These are phyloP conservation scores for Podila horticola DNA, from an alignment of 192 early-diverging fungal genomes.

Conservation along the genomic window DNA sequence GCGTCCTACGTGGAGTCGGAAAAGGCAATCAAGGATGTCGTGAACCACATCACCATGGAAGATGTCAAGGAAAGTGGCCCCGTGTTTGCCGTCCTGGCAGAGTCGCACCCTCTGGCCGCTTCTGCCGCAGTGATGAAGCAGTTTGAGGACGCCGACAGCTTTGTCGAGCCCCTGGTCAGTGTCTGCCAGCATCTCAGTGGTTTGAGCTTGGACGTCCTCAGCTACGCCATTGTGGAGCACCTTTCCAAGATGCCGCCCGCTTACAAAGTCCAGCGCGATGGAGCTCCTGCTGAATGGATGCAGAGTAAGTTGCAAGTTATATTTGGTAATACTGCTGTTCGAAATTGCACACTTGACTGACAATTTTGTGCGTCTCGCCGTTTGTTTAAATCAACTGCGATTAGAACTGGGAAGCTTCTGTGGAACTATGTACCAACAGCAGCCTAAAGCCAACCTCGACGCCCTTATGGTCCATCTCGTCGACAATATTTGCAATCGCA, in stretches of 20 bases:
- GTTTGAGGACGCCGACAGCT: conserved; percentile 72
- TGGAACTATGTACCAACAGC: conserved; percentile 71
- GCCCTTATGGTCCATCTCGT: conserved; percentile 71
- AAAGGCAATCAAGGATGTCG: conserved; percentile 64
- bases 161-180: conserved; percentile 78
- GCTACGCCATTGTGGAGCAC: conserved; percentile 73
- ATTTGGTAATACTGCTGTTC: not conserved
- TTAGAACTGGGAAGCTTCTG: conserved; percentile 68
- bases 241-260: conserved; percentile 62
- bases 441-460: conserved; percentile 68
- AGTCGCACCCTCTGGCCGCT: conserved; percentile 78
- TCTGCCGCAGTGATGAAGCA: conserved; percentile 74
- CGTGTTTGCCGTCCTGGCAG: conserved; percentile 74
- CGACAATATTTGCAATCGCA: conserved; percentile 61
- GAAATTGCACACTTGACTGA: not conserved
- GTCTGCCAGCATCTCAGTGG: conserved; percentile 75
- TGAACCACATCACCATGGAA: conserved; percentile 77
- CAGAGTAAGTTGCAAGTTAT: conserved; percentile 43
- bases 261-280: conserved; percentile 69
- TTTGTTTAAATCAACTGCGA: not conserved
- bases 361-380: too few relatives aligned
- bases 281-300: conserved; percentile 71
- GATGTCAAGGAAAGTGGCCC: conserved; percentile 76
- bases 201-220: conserved; percentile 79
- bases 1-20: conserved; percentile 56